A percentile compares a stretch with the other conserved stretches of the same genome.
phyloP scores from a whole-genome alignment of 164 flowering plant genomes.

The Nymphaea thermarum region DNA sequence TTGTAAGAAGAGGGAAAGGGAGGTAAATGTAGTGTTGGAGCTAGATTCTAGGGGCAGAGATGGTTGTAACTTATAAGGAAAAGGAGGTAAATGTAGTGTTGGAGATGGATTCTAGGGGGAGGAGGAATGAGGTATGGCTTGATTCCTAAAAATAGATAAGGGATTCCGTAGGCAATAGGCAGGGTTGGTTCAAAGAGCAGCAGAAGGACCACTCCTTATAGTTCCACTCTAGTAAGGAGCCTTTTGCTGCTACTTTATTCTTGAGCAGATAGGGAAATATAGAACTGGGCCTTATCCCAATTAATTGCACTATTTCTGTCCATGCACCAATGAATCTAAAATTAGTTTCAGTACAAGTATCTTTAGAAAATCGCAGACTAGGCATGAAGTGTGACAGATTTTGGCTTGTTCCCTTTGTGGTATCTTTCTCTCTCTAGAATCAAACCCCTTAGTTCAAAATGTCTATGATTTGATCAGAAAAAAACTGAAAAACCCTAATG shows the following conservation, averaged over 20 bases:
- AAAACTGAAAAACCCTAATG: no score
- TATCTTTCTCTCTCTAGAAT: neutral
- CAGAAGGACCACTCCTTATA: neutral
- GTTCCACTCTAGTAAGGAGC: neutral
- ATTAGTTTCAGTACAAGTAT: neutral
- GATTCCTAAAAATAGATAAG: neutral
- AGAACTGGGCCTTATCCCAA: neutral
- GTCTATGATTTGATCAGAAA: no score
- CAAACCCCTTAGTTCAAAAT: no score
- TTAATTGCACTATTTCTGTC: neutral
- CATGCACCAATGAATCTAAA: neutral
- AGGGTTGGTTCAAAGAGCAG: neutral
- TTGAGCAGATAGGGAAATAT: neutral
- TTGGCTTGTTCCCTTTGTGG: neutral
- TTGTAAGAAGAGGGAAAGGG: neutral
- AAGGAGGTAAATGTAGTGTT: neutral
- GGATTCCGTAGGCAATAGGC: neutral
- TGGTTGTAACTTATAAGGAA: neutral
- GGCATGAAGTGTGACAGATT: neutral
- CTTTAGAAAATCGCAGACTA: neutral
- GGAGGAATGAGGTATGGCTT: neutral
- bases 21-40: neutral
- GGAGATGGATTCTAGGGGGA: neutral
- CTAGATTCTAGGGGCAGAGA: neutral
- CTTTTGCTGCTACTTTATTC: neutral